These are phyloP conservation scores for Achlya hypogyna DNA, from an alignment of 352 stramenopile genomes.

Conservation along the genomic window DNA sequence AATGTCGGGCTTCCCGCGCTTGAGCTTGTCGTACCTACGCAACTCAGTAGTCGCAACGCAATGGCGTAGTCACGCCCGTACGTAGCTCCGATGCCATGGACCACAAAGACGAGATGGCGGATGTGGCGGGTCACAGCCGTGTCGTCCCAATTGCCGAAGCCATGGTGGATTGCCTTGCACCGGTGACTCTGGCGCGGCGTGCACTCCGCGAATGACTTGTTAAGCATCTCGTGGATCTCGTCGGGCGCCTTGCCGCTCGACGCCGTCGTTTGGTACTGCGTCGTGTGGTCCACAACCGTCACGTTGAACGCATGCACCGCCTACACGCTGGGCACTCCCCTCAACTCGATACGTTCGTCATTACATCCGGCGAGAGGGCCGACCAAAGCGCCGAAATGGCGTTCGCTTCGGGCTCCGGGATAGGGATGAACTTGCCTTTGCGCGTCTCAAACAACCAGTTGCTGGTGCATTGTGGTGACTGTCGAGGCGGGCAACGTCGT, in stretches of 20 bases:
- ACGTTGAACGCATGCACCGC: slow-evolving; percentile 23
- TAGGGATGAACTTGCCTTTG: slow-evolving; percentile 47
- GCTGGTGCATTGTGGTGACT: slow-evolving; percentile 33
- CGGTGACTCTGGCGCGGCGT: neutral
- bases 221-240: neutral
- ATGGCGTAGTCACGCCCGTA: neutral
- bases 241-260: slow-evolving; percentile 7
- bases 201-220: slow-evolving; percentile 10
- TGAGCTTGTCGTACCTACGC: slow-evolving; percentile 2
- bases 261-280: neutral
- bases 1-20: slow-evolving; percentile 48
- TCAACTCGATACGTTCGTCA: slow-evolving; percentile 20
- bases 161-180: slow-evolving; percentile 38
- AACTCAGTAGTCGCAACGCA: neutral
- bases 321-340: neutral
- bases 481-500: neutral
- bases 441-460: slow-evolving; percentile 52
- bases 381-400: slow-evolving; percentile 25
- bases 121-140: slow-evolving; percentile 56
- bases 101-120: slow-evolving; percentile 82
- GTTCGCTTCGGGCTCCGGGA: slow-evolving; percentile 19
- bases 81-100: slow-evolving; percentile 82
- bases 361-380: slow-evolving; percentile 31
- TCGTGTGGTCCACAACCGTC: slow-evolving; percentile 11
- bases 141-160: slow-evolving; percentile 64